Conservation (phyloP, 148 eudicot genomes). For the Rhododendron vialii region DNA sequence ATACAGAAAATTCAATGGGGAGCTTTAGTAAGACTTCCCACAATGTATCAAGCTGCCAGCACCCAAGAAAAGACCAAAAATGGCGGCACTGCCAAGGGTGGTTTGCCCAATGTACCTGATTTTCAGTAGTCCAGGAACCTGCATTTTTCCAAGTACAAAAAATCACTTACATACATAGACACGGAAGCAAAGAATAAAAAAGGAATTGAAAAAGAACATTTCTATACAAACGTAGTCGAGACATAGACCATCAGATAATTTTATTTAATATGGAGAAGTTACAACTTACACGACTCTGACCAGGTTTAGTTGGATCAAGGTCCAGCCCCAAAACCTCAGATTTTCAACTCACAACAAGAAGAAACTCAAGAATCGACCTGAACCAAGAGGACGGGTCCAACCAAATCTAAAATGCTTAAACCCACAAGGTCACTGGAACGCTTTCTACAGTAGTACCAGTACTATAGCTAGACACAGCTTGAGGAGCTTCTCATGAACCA, state of each 20-base stretch:
- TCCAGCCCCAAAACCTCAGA: background rate
- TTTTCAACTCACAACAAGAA: background rate
- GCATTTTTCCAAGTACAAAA: constrained; percentile 16
- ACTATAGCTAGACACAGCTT: background rate
- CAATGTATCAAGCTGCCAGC: constrained; percentile 96
- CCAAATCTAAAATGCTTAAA: background rate
- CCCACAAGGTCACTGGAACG: background rate
- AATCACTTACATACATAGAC: too few relatives aligned
- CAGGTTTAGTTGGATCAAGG: background rate
- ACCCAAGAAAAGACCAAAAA: constrained; percentile 89
- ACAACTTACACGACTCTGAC: background rate
- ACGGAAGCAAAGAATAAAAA: background rate
- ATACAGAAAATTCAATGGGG: background rate
- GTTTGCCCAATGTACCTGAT: constrained; percentile 81
- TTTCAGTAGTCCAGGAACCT: constrained; percentile 90
- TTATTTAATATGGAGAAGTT: background rate
- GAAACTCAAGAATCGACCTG: background rate
- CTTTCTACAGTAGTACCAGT: background rate
- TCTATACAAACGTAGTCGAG: background rate
- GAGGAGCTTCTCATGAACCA: background rate
- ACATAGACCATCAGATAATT: background rate
- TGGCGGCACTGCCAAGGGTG: constrained; percentile 88
- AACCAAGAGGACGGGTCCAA: background rate
- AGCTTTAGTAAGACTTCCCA: constrained; percentile 65
- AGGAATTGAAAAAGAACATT: background rate